Base-by-base conservation (phyloP, 2,329 filamentous ascomycete genomes). In the Xylaria sp. region DNA sequence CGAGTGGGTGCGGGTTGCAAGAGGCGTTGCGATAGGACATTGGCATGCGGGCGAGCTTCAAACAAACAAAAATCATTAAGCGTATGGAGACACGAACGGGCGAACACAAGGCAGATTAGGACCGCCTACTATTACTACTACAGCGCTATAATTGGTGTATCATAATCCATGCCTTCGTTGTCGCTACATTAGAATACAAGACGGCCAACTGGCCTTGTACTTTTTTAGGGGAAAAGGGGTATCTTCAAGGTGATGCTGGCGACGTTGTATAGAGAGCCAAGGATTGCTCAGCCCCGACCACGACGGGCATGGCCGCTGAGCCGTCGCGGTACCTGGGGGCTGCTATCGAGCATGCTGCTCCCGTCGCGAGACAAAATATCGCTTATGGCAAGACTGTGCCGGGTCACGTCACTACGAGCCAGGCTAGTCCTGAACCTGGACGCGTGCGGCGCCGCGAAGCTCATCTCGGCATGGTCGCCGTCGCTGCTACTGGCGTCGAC, bases 381-480 rank as follows among this genome's bases (percentile, higher is more conserved):
- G 60, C 79, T 84, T 43, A 85, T 72, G 59, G 85, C 83, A 49
- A 87, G 74, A 61, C 83, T 86, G 64, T 77, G 73, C 51, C 78
- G 70, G 16, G 76, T 72, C 7, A 66, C 68, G 59, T 76, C 71
- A 44, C 73, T 74, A 37, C 72, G 70, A 29, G 74, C 70, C 50
- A 78, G 71, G 45, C 72, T 69, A 39, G 66, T 64, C 17, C 72
- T 68, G 61, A 72, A 70, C 5, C 71, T 64, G 41, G 70, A 47
- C 50, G 62, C 45, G 63, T 69, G 60, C 16, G 62, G 54, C 5
- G 59, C 43, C 6, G 63, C 72, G 50, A 77, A 78, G 57, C 74
- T 75, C 50, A 76, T 57, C 43, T 69, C 67, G 17, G 53, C 63
- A 2, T 63, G 63, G 9, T 76, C 71, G 5, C 75, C 74, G 20